Evolutionary conservation across 2,329 filamentous ascomycete genomes (phyloP).

Genomic region (Beauveria pseudobassiana): DNA sequence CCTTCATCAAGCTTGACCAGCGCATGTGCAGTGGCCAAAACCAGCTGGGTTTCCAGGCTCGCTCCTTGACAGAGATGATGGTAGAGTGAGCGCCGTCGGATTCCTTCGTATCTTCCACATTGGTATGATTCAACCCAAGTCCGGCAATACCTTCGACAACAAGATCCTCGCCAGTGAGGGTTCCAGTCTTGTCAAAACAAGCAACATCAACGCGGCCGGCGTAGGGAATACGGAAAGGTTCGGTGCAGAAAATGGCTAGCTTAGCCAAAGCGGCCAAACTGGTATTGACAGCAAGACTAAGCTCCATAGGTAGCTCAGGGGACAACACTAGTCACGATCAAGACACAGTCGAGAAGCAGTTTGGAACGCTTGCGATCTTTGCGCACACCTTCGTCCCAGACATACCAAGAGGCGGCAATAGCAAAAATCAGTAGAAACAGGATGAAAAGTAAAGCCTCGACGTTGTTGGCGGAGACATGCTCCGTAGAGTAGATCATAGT

Average conservation of each 20-base stretch:
- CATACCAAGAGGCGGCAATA: constrained; percentile 96
- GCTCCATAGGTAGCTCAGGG: constrained; percentile 97
- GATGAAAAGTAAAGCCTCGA: constrained; percentile 94
- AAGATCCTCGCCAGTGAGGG: constrained; percentile 89
- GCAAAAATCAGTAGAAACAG: constrained; percentile 94
- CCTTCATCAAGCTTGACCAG: constrained; percentile 95
- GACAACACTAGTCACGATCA: constrained; percentile 96
- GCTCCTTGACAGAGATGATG: constrained; percentile 64
- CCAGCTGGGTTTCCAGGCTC: constrained; percentile 77
- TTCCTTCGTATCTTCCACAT: constrained; percentile 58
- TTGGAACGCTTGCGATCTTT: constrained; percentile 96
- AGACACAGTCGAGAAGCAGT: constrained; percentile 89
- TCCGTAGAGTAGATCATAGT: constrained; percentile 99
- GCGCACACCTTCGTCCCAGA: constrained; percentile 92
- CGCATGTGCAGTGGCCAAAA: constrained; percentile 90
- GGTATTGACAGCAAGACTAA: constrained; percentile 95
- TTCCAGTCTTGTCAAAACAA: constrained; percentile 98
- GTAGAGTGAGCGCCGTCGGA: constrained; percentile 76
- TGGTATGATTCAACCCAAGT: constrained; percentile 62
- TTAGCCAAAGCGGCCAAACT: constrained; percentile 90
- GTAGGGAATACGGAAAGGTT: constrained; percentile 96
- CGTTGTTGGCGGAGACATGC: constrained; percentile 96
- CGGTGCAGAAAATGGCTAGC: constrained; percentile 96
- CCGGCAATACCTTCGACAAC: constrained; percentile 97
- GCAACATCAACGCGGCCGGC: constrained; percentile 92